These are phyloP conservation scores for Ceratocystis ficicola DNA, from an alignment of 2,329 filamentous ascomycete species.

Conservation along the genomic window DNA sequence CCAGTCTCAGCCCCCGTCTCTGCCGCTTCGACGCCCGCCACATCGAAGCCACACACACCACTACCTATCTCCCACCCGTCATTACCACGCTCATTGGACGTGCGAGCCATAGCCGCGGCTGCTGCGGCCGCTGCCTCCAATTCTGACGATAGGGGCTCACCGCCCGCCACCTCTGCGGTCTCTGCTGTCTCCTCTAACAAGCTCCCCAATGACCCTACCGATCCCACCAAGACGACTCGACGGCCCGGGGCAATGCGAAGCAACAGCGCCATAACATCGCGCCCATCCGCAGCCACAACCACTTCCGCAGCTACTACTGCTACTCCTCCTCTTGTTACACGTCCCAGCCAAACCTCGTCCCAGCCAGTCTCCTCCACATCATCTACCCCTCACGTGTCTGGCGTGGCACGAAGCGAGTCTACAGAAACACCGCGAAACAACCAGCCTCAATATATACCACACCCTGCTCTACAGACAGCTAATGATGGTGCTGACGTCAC, in stretches of 20 bases:
- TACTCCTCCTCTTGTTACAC: constrained; percentile 12
- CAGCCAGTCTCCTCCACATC: constrained; percentile 9
- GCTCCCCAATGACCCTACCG: constrained; percentile 23
- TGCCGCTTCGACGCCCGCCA: constrained; percentile 16
- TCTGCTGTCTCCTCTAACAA: constrained; percentile 21
- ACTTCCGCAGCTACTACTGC: neutral
- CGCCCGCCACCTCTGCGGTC: constrained; percentile 24
- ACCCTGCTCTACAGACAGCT: constrained; percentile 44
- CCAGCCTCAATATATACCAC: constrained; percentile 34
- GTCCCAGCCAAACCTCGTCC: constrained; percentile 14
- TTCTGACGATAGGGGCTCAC: constrained; percentile 26
- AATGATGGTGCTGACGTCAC: constrained; percentile 47
- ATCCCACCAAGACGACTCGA: constrained; percentile 24
- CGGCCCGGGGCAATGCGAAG: constrained; percentile 39
- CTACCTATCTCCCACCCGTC: constrained; percentile 23
- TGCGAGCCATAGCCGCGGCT: neutral
- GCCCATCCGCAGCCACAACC: constrained; percentile 25
- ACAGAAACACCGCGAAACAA: constrained; percentile 24
- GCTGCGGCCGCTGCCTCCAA: constrained; percentile 3
- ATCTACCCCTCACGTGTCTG: constrained; percentile 24
- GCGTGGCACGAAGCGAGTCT: constrained; percentile 23
- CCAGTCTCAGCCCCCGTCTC: constrained; percentile 20
- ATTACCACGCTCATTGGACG: constrained; percentile 18
- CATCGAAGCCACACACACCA: constrained; percentile 26
- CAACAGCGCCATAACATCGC: constrained; percentile 40